Conservation (phyloP, 176 grass and related monocot genomes). For the Tillandsia leiboldiana region DNA sequence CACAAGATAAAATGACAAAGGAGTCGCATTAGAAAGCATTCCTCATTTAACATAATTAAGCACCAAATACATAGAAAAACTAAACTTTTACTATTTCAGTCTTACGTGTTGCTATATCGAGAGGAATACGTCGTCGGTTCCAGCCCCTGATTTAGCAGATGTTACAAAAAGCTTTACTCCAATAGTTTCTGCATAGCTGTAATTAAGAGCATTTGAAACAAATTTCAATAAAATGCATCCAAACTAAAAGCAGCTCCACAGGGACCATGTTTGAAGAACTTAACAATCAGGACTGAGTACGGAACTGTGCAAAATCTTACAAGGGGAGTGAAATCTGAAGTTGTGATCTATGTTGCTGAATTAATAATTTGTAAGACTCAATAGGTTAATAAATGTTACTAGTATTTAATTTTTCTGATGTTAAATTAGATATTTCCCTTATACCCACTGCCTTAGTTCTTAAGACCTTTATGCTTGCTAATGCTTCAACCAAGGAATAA, state of each 20-base stretch:
- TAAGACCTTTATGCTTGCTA: no score
- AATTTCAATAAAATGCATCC: neutral
- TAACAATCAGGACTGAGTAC: neutral
- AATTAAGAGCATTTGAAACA: neutral
- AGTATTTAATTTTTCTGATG: no score
- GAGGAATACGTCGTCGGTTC: conserved; percentile 52
- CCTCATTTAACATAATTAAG: neutral
- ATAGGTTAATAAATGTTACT: neutral
- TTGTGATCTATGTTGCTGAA: neutral
- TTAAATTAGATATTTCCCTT: no score
- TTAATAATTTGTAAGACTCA: neutral
- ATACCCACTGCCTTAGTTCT: no score
- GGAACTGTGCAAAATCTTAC: neutral
- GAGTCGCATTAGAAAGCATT: neutral
- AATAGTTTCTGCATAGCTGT: conserved; percentile 58
- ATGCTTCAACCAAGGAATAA: no score
- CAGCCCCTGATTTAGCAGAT: conserved; percentile 61
- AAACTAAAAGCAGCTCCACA: neutral
- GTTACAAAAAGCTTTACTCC: conserved; percentile 53
- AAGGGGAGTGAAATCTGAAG: neutral
- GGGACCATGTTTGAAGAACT: neutral
- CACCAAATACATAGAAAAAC: neutral
- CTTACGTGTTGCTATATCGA: conserved; percentile 62
- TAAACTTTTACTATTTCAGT: conserved; percentile 5
- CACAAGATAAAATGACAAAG: neutral